Evolutionary conservation across 2,329 filamentous ascomycete genomes (phyloP), one percentile per base, ranked within the genome.

Genomic region (Sporothrix protearum): DNA sequence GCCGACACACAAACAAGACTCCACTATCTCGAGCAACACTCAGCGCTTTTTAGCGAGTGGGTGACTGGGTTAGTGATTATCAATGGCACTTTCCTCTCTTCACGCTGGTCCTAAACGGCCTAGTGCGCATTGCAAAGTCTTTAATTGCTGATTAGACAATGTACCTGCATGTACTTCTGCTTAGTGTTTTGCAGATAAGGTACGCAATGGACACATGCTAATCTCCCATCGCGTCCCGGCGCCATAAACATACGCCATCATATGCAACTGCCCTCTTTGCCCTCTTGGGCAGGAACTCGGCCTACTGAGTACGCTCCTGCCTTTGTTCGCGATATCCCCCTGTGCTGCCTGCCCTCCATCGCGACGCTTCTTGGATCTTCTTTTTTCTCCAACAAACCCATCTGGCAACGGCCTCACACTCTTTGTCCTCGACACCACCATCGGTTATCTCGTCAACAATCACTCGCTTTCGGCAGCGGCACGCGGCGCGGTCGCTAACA

Each of bases 91-190:
- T 12, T 61, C 16, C 22, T n/a, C 6, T 66, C 63, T 61, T 45
- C 49, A 42, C 49, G 30, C 47, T 36, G 22, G 36, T 19, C 57
- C 42, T 51, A 36, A 64, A 39, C 30, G 57, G 39, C 45, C 68
- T 70, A 70, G 68, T 33, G 57, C 68, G 57, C 68, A 70, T 70
- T 63, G 45, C 36, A 70, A 33, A n/a, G 45, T 49, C 68, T 70
- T 53, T 53, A 53, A 70, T 70, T 64, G 33, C 28, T 33, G n/a
- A 39, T 57, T 49, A 28, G 25, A 36, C 1, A 9, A 8, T 8
- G 19, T 47, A 64, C 30, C 28, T 14, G 1, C 0, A 30, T 19
- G 63, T 66, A 47, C 16, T 16, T 33, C 2, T n/a, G 1, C 16
- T 2, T 53, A 6, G 0, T 19, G 6, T 12, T 22, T n/a, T 10